These are phyloP conservation scores for Candida manassasensis DNA, from an alignment of 805 yeast genomes.

Conservation along the genomic window DNA sequence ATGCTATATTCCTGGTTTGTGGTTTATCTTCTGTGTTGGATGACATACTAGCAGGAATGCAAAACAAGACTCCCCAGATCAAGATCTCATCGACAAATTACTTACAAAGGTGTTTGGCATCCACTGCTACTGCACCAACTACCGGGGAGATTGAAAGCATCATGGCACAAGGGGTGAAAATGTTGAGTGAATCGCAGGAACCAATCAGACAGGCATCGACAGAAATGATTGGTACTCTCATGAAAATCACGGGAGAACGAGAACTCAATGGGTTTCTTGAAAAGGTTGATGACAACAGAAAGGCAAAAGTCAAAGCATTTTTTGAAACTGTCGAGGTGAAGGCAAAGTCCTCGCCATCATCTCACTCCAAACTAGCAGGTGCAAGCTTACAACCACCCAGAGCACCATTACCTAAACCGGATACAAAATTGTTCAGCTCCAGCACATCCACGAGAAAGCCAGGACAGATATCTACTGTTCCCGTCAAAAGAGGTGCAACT, in stretches of 20 bases:
- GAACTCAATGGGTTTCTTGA: slow-evolving; percentile 57
- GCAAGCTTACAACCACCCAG: slow-evolving; percentile 10
- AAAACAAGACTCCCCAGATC: slow-evolving; percentile 79
- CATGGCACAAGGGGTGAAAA: slow-evolving; percentile 50
- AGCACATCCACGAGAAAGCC: slow-evolving; percentile 8
- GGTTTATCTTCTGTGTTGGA: slow-evolving; percentile 55
- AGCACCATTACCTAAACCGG: slow-evolving; percentile 3
- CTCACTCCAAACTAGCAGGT: slow-evolving; percentile 7
- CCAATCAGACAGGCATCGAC: slow-evolving; percentile 77
- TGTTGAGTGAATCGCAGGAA: slow-evolving; percentile 79
- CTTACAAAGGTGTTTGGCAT: slow-evolving; percentile 57
- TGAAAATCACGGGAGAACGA: slow-evolving; percentile 78
- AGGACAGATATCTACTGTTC: slow-evolving; percentile 34
- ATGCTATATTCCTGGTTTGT: slow-evolving; percentile 52
- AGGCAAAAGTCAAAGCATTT: slow-evolving; percentile 58
- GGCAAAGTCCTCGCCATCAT: slow-evolving; percentile 12
- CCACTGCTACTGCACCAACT: slow-evolving; percentile 46
- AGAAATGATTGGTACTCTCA: slow-evolving; percentile 71
- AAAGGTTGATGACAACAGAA: slow-evolving; percentile 72
- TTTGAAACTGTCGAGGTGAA: slow-evolving; percentile 53
- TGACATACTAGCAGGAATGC: slow-evolving; percentile 53
- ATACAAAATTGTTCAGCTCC: background rate
- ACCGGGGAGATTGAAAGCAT: slow-evolving; percentile 52
- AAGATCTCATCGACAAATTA: slow-evolving; percentile 66
- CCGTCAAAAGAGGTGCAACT: slow-evolving; percentile 65